Evolutionary conservation across 441 rosid genomes (phyloP).

Genomic region (Adansonia grandidieri): DNA sequence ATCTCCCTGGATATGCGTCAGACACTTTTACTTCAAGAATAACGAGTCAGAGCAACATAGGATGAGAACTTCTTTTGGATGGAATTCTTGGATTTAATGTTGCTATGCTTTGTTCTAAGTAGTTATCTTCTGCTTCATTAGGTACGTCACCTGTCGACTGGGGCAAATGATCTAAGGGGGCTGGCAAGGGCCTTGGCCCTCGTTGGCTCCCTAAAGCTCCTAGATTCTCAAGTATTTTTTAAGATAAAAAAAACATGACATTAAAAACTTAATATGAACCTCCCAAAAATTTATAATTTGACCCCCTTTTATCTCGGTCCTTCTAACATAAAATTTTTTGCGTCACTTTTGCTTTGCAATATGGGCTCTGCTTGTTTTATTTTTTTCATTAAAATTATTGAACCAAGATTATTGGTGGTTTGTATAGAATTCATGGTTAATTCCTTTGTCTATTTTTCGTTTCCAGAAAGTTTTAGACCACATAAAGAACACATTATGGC

Average conservation of each 20-base stretch:
- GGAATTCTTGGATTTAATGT: not conserved
- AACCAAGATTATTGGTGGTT: not conserved
- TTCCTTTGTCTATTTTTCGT: slow-evolving; percentile 18
- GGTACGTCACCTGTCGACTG: not conserved
- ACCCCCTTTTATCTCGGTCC: too few relatives aligned
- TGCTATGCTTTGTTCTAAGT: not conserved
- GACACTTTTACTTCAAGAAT: too few relatives aligned
- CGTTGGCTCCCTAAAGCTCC: not conserved
- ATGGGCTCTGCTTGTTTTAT: not conserved
- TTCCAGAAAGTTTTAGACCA: slow-evolving; percentile 16
- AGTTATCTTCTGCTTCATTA: not conserved
- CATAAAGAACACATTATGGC: slow-evolving; percentile 43
- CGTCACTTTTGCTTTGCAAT: not conserved
- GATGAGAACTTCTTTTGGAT: too few relatives aligned
- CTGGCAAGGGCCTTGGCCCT: not conserved
- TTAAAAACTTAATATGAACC: too few relatives aligned
- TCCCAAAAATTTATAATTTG: too few relatives aligned
- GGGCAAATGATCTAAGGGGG: not conserved
- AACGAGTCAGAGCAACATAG: too few relatives aligned
- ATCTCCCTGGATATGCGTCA: too few relatives aligned
- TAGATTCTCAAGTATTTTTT: not conserved
- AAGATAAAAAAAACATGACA: not conserved
- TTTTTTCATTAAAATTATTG: not conserved
- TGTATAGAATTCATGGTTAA: not conserved
- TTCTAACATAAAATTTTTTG: not conserved